Evolutionary conservation across 202 grass and related monocot genomes (phyloP), one percentile per base, ranked within the genome.

Genomic region (Carex arenaria): DNA sequence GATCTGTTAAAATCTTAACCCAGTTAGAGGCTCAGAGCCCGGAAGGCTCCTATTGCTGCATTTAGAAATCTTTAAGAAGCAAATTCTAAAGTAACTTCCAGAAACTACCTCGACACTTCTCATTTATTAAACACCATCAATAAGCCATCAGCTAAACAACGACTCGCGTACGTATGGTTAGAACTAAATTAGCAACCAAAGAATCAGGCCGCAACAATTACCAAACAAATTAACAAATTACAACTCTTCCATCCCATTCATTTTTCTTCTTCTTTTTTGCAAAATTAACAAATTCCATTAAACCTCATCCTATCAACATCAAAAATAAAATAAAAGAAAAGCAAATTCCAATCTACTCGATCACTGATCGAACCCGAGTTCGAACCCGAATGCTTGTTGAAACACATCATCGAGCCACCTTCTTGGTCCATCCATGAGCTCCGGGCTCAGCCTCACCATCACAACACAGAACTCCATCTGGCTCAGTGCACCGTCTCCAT

Each of bases 401-500:
- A 90, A 90, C 23, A 81, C 87, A 34, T 91, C 87, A 38, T 97
- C 91, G 49, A 97, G 89, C 87, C 89, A 97, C n/a, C 87, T 9
- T 1, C 91, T 19, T 0, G 94, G 91, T 59, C 54, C 82, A 51
- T 97, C 91, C 94, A 97, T 97, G 83, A 97, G 83, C 14, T 97
- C 94, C 1, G 94, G 94, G 74, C 94, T 97, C 73, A 97, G 79
- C 1, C 94, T 57, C 14, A 97, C 86, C 94, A 97, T 97, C 51
- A 97, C 74, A 0, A 90, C 91, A 74, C 94, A 94, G 61, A 97
- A 97, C 84, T 97, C 94, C 91, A 83, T 92, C 89, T 97, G 85
- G 69, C 56, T 83, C 23, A 97, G 73, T 40, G 91, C 94, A 65
- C 91, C 94, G 78, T 97, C 94, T 65, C 91, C 91, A 79, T 94